A percentile compares a stretch with the other conserved stretches of the same genome.
Evolutionary conservation across 164 flowering plant genomes (phyloP).

Genomic region (Cinnamomum micranthum): DNA sequence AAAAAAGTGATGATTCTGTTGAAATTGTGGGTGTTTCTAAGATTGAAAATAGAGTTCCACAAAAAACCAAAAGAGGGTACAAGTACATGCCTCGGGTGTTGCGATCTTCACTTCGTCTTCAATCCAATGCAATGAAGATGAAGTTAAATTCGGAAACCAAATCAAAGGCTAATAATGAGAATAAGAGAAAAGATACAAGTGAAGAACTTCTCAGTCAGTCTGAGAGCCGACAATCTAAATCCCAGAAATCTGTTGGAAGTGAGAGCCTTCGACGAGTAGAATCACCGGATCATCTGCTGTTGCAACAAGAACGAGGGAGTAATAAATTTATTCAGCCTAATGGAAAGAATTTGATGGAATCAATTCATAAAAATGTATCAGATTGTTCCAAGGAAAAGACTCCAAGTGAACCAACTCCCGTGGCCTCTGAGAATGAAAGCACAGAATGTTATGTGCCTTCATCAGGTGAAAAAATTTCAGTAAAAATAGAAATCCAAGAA

Average conservation of each 20-base stretch:
- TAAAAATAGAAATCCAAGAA: not conserved
- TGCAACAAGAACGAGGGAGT: not conserved
- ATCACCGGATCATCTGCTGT: not conserved
- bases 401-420: not conserved
- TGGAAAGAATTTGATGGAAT: not conserved
- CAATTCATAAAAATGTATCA: not conserved
- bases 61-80: not conserved
- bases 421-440: not conserved
- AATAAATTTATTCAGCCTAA: not conserved
- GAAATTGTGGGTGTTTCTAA: not conserved
- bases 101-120: not conserved
- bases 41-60: not conserved
- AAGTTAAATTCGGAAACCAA: not conserved
- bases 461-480: not conserved
- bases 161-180: not conserved
- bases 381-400: not conserved
- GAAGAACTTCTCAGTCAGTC: not conserved
- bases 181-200: not conserved
- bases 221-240: not conserved
- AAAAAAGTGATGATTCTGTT: not conserved
- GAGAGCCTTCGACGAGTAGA: not conserved
- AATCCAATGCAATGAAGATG: not conserved
- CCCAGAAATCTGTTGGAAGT: not conserved
- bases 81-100: not conserved
- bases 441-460: not conserved